phyloP scores from a whole-genome alignment of 345 rosid genomes.

The Excoecaria agallocha region DNA sequence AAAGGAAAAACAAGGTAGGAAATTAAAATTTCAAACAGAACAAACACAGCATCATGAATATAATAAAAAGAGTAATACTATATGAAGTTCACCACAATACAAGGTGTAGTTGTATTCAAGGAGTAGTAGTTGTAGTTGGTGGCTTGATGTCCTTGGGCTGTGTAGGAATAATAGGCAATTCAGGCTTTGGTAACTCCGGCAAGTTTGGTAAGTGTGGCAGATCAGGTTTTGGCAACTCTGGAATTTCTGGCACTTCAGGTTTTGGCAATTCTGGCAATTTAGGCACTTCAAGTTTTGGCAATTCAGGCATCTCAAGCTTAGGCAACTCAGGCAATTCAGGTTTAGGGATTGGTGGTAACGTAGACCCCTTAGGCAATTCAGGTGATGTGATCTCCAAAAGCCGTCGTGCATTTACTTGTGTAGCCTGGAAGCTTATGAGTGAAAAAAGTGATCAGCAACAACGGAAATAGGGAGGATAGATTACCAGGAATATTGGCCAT shows the following conservation, averaged over 20 bases:
- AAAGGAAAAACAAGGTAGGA: too few relatives aligned
- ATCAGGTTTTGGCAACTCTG: slow-evolving; percentile 12
- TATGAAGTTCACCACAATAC: too few relatives aligned
- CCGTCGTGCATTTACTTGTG: background rate
- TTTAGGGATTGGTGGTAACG: background rate
- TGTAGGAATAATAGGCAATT: background rate
- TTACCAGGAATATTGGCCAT: too few relatives aligned
- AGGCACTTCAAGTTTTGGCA: background rate
- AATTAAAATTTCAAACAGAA: too few relatives aligned
- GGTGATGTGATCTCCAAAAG: background rate
- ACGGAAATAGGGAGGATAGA: too few relatives aligned
- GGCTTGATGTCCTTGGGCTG: slow-evolving; percentile 2
- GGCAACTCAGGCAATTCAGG: background rate
- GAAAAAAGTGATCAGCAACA: too few relatives aligned
- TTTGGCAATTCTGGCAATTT: background rate
- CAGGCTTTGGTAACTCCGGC: background rate
- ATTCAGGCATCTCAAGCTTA: background rate
- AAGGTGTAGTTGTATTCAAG: background rate
- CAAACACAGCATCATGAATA: too few relatives aligned
- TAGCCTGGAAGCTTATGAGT: too few relatives aligned
- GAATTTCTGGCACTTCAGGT: slow-evolving; percentile 1
- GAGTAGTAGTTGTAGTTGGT: slow-evolving; percentile 2
- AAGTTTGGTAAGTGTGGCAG: background rate
- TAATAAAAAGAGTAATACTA: too few relatives aligned
- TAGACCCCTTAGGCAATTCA: background rate